Percentiles rank a stretch among this genome's conserved stretches.
phyloP scores from a whole-genome alignment of 768 basidiomycete species.

The Russula earlei region DNA sequence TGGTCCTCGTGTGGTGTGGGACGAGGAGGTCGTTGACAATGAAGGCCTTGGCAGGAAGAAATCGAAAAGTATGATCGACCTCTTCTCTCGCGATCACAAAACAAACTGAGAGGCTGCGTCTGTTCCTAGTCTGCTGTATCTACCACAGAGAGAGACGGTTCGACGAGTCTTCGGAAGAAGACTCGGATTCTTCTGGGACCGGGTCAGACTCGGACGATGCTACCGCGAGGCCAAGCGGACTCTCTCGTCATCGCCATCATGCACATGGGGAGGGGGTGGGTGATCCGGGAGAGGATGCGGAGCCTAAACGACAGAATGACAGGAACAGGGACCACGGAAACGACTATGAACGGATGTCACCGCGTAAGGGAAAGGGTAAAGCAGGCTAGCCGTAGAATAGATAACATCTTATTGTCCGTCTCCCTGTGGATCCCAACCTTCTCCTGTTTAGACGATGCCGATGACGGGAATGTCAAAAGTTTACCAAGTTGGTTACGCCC shows the following conservation, averaged over 20 bases:
- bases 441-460: not conserved
- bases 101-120: not conserved
- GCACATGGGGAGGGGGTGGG: not conserved
- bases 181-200: constrained; percentile 41
- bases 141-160: constrained; percentile 76
- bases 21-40: constrained; percentile 55
- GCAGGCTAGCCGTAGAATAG: not conserved
- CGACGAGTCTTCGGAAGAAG: constrained; percentile 76
- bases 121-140: constrained; percentile 86
- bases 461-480: not conserved
- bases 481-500: too few species aligned
- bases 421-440: too few species aligned
- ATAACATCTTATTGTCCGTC: too few species aligned
- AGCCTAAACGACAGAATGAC: not conserved
- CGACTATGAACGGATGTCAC: constrained; percentile 7
- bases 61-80: constrained; percentile 62
- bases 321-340: constrained; percentile 10
- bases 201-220: constrained; percentile 26
- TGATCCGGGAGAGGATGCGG: not conserved
- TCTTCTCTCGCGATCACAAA: not conserved
- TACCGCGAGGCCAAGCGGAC: constrained; percentile 1
- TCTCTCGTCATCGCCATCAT: constrained; percentile 1
- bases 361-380: constrained; percentile 13
- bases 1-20: constrained; percentile 63
- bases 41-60: constrained; percentile 85